Evolutionary conservation across 805 yeast genomes (phyloP).

Genomic region (Kodamaea kakaduensis): DNA sequence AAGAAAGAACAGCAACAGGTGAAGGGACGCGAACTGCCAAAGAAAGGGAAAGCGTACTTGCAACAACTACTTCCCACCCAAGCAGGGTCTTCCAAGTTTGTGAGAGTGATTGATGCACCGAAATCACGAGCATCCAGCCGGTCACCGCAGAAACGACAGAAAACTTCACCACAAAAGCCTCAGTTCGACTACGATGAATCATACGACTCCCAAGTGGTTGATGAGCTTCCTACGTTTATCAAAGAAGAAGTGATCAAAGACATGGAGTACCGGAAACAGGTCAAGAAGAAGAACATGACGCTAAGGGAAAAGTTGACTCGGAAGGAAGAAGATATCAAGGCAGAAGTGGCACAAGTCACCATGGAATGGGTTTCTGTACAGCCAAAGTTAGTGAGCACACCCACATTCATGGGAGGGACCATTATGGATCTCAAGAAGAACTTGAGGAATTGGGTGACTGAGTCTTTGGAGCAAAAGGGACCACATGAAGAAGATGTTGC

Average conservation of each 20-base stretch:
- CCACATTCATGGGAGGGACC: constrained; percentile 8
- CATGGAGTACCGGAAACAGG: constrained; percentile 25
- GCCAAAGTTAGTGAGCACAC: constrained; percentile 9
- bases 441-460: constrained; percentile 25
- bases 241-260: constrained; percentile 35
- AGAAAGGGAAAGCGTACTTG: constrained; percentile 22
- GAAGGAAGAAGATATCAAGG: constrained; percentile 11
- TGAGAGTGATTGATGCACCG: constrained; percentile 31
- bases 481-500: constrained; percentile 33
- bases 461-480: constrained; percentile 28
- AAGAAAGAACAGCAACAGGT: not conserved
- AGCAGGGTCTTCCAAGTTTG: constrained; percentile 27
- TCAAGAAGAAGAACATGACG: constrained; percentile 22
- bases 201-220: constrained; percentile 33
- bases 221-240: constrained; percentile 37
- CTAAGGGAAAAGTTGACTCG: constrained; percentile 24
- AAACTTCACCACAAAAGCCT: constrained; percentile 14
- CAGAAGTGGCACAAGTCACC: constrained; percentile 15
- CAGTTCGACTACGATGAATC: constrained; percentile 23
- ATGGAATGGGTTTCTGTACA: constrained; percentile 23
- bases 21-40: constrained; percentile 1
- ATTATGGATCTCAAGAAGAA: constrained; percentile 13
- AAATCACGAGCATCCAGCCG: constrained; percentile 21
- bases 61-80: constrained; percentile 39
- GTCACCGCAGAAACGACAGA: constrained; percentile 13